phyloP scores from a whole-genome alignment of 2,329 filamentous ascomycete species.

The Berkeleyomyces rouxiae region DNA sequence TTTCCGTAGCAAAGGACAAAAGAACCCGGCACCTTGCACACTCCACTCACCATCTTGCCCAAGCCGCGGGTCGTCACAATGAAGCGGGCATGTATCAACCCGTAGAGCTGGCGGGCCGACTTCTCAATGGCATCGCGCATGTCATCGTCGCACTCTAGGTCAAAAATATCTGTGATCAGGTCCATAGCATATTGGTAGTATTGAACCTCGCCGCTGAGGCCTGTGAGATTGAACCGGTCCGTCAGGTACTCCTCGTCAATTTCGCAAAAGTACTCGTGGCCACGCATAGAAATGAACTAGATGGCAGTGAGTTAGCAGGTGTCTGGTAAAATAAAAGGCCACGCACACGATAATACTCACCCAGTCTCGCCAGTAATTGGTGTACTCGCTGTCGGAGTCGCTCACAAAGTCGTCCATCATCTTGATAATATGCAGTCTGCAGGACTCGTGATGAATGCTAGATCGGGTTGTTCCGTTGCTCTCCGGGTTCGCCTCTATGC shows the following conservation, averaged over 20 bases:
- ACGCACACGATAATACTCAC: conserved; percentile 38
- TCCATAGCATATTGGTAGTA: conserved; percentile 99
- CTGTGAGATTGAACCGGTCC: conserved; percentile 94
- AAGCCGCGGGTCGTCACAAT: conserved; percentile 90
- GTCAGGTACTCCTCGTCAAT: conserved; percentile 98
- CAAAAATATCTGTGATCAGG: conserved; percentile 93
- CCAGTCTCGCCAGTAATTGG: conserved; percentile 99
- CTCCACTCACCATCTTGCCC: conserved; percentile 69
- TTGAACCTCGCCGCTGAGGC: conserved; percentile 90
- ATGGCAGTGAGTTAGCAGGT: conserved; percentile 4
- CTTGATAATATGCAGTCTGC: neutral
- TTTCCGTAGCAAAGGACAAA: neutral
- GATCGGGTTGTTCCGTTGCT: too few species aligned
- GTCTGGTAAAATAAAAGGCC: neutral
- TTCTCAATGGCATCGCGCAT: conserved; percentile 98
- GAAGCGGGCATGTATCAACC: conserved; percentile 87
- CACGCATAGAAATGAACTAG: conserved; percentile 92
- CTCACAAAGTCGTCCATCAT: conserved; percentile 95
- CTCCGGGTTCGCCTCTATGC: too few species aligned
- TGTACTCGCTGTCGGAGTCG: conserved; percentile 97
- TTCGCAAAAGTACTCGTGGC: conserved; percentile 99
- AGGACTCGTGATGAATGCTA: neutral
- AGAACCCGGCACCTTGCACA: neutral
- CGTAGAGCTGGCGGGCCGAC: conserved; percentile 87
- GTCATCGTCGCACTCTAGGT: conserved; percentile 95